These are phyloP conservation scores for Umbelopsis isabellina DNA, from an alignment of 192 early-diverging fungal species.

Conservation along the genomic window DNA sequence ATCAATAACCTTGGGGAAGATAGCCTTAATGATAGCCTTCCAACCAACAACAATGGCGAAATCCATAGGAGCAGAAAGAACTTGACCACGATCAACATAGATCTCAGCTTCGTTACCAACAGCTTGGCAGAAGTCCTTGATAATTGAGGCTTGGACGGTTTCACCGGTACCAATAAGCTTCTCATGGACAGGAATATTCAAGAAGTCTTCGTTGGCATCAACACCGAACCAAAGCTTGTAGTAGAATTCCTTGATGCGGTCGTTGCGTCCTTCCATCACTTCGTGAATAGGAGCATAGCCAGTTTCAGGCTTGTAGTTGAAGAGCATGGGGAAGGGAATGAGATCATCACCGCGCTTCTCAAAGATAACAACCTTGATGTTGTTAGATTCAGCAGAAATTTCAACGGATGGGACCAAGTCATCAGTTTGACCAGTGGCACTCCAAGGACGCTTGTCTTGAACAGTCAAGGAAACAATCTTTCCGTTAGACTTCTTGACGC, in stretches of 20 bases:
- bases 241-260: slow-evolving; percentile 88
- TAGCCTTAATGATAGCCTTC: slow-evolving; percentile 89
- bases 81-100: slow-evolving; percentile 72
- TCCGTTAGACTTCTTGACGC: slow-evolving; percentile 39
- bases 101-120: slow-evolving; percentile 75
- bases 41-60: slow-evolving; percentile 93
- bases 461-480: slow-evolving; percentile 53
- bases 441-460: slow-evolving; percentile 57
- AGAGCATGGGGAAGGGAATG: slow-evolving; percentile 80
- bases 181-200: slow-evolving; percentile 61
- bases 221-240: slow-evolving; percentile 78
- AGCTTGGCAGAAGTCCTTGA: slow-evolving; percentile 76
- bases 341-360: slow-evolving; percentile 63
- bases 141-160: slow-evolving; percentile 59
- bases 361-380: slow-evolving; percentile 65
- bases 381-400: slow-evolving; percentile 53
- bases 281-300: slow-evolving; percentile 88
- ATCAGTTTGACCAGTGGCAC: slow-evolving; percentile 51
- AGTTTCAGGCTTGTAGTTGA: slow-evolving; percentile 78
- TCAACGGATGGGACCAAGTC: slow-evolving; percentile 53
- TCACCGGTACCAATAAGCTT: slow-evolving; percentile 68
- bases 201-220: slow-evolving; percentile 50
- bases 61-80: slow-evolving; percentile 84
- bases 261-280: slow-evolving; percentile 81
- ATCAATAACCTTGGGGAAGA: slow-evolving; percentile 92